These are phyloP conservation scores for Nasturtium officinale DNA, from an alignment of 345 rosid genomes.

Conservation along the genomic window DNA sequence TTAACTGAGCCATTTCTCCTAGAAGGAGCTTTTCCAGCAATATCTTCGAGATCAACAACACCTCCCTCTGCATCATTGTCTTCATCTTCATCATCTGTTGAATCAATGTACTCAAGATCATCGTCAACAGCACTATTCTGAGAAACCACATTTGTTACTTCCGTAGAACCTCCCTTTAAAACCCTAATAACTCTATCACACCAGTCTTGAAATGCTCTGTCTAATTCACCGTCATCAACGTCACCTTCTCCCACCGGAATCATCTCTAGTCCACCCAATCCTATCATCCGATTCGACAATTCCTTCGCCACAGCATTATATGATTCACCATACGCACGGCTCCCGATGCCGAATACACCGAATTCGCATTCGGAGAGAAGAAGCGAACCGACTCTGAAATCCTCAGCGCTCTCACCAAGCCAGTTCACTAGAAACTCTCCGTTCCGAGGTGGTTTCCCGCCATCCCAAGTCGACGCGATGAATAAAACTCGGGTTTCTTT, in stretches of 20 bases:
- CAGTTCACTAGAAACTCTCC: constrained; percentile 71
- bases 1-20: constrained; percentile 47
- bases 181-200: constrained; percentile 53
- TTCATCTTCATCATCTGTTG: constrained; percentile 50
- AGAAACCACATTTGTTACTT: constrained; percentile 37
- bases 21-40: constrained; percentile 89
- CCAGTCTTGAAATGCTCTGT: constrained; percentile 67
- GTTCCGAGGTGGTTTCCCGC: constrained; percentile 69
- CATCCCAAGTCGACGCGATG: constrained; percentile 91
- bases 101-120: constrained; percentile 49
- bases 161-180: constrained; percentile 55
- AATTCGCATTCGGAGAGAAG: constrained; percentile 67
- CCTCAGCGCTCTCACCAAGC: constrained; percentile 81
- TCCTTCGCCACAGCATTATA: constrained; percentile 81
- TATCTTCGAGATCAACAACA: constrained; percentile 88
- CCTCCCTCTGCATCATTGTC: constrained; percentile 24
- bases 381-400: constrained; percentile 85
- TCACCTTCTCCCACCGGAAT: constrained; percentile 71
- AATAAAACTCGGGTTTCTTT: constrained; percentile 64
- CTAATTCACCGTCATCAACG: constrained; percentile 70
- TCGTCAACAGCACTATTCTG: constrained; percentile 43
- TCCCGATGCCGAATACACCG: constrained; percentile 91
- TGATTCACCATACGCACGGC: constrained; percentile 64
- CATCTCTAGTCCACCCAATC: constrained; percentile 75
- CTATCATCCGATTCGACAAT: constrained; percentile 61